Evolutionary conservation across 139 green algal species (phyloP).

Genomic region (Chlorella sp.): DNA sequence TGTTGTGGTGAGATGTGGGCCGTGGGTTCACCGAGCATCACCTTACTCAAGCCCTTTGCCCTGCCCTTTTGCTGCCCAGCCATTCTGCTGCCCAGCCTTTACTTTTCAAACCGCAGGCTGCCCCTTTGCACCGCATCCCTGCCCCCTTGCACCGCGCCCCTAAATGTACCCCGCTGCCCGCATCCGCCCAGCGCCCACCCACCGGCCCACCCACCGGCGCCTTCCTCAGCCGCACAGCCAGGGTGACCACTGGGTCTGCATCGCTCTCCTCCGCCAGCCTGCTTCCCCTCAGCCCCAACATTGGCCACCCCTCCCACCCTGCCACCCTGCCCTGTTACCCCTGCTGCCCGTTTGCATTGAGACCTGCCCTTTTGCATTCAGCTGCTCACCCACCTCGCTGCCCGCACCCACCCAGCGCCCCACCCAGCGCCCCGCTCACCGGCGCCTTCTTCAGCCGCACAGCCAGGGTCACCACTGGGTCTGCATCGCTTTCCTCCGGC

Average conservation of each 20-base stretch:
- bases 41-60: too few species aligned
- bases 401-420: background rate
- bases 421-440: background rate
- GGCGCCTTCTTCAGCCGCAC: background rate
- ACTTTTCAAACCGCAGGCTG: background rate
- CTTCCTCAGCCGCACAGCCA: background rate
- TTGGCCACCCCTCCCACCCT: too few species aligned
- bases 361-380: too few species aligned
- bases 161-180: background rate
- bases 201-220: background rate
- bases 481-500: background rate
- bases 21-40: too few species aligned
- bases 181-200: background rate
- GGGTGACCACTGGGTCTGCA: slow-evolving; percentile 10
- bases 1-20: too few species aligned
- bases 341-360: too few species aligned
- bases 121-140: background rate
- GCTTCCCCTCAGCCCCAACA: too few species aligned
- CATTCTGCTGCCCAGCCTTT: background rate
- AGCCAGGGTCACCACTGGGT: slow-evolving; percentile 20
- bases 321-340: too few species aligned
- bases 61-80: too few species aligned
- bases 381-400: too few species aligned
- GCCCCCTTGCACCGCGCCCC: background rate
- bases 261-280: slow-evolving; percentile 8